Percentiles rank a stretch among this genome's conserved stretches.
Evolutionary conservation across 202 grass and related monocot species (phyloP).

Genomic region (Carex sylvatica): DNA sequence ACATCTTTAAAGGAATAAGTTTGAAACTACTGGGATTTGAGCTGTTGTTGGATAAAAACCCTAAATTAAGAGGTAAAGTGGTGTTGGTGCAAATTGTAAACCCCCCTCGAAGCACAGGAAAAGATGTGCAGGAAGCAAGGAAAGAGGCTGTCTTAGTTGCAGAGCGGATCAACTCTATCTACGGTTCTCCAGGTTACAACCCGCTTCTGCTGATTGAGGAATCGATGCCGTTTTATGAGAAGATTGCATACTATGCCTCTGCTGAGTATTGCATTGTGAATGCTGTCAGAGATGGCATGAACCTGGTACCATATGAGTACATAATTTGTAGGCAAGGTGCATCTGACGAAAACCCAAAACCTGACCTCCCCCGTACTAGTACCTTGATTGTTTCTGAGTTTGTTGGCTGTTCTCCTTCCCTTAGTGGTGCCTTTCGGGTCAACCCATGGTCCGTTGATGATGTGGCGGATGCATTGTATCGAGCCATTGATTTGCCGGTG

Average conservation of each 20-base stretch:
- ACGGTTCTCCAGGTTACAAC: constrained; percentile 50
- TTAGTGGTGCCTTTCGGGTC: constrained; percentile 89
- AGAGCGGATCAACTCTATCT: constrained; percentile 55
- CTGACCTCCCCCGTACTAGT: constrained; percentile 44
- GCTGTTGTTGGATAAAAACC: constrained; percentile 69
- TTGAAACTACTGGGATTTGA: constrained; percentile 84
- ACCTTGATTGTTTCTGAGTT: constrained; percentile 92
- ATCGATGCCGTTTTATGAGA: constrained; percentile 66
- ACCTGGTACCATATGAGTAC: constrained; percentile 81
- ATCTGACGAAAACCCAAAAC: constrained; percentile 45
- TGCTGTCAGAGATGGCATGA: constrained; percentile 95
- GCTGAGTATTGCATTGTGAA: constrained; percentile 91
- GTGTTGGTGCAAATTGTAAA: constrained; percentile 89
- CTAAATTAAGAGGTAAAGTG: constrained; percentile 55
- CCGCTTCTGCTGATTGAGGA: constrained; percentile 70
- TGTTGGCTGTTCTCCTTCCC: constrained; percentile 88
- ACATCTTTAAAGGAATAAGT: constrained; percentile 94
- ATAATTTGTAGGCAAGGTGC: constrained; percentile 75
- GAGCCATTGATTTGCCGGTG: constrained; percentile 48
- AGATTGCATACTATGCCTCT: constrained; percentile 75
- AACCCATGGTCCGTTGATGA: constrained; percentile 92
- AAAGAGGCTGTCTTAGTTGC: constrained; percentile 66
- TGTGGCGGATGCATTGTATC: constrained; percentile 60
- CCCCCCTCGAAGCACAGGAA: constrained; percentile 81
- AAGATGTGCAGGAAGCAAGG: constrained; percentile 76